phyloP scores from a whole-genome alignment of 176 grass and related monocot species.

The Triticum timopheevii region DNA sequence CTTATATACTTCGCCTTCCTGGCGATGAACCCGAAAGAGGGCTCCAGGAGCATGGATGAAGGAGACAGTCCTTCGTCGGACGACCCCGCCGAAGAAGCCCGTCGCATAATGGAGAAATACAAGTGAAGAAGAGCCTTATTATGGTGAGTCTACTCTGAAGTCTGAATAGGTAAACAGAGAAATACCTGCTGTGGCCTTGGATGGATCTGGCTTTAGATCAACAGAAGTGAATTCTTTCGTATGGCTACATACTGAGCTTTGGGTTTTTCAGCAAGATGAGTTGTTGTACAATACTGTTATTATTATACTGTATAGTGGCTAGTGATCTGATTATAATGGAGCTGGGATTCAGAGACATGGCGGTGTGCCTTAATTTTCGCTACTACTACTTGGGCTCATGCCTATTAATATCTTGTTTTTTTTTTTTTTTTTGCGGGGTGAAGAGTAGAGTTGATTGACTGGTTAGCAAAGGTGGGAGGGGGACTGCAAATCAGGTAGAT shows the following conservation, averaged over 20 bases:
- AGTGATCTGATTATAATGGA: neutral
- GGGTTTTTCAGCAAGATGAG: neutral
- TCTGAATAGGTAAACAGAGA: neutral
- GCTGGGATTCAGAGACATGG: neutral
- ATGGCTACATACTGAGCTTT: neutral
- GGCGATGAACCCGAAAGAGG: slow-evolving; percentile 69
- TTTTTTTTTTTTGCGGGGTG: too few species aligned
- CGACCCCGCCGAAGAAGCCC: slow-evolving; percentile 76
- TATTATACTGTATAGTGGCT: neutral
- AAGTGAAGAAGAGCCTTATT: slow-evolving; percentile 41
- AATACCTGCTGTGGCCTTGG: neutral
- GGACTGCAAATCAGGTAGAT: too few species aligned
- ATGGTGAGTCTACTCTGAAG: neutral
- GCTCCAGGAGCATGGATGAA: slow-evolving; percentile 33
- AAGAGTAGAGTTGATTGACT: neutral
- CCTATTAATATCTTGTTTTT: neutral
- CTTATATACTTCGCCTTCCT: slow-evolving; percentile 79
- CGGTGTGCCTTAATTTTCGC: neutral
- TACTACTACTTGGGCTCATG: neutral
- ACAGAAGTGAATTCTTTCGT: neutral
- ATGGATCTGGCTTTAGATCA: slow-evolving; percentile 2
- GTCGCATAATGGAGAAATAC: slow-evolving; percentile 98
- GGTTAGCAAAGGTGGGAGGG: too few species aligned
- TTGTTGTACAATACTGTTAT: neutral
- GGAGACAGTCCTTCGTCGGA: slow-evolving; percentile 32